A percentile compares a stretch with the other conserved stretches of the same genome.
Conservation (phyloP, 2,329 filamentous ascomycete species). For the Myotisia sp. region DNA sequence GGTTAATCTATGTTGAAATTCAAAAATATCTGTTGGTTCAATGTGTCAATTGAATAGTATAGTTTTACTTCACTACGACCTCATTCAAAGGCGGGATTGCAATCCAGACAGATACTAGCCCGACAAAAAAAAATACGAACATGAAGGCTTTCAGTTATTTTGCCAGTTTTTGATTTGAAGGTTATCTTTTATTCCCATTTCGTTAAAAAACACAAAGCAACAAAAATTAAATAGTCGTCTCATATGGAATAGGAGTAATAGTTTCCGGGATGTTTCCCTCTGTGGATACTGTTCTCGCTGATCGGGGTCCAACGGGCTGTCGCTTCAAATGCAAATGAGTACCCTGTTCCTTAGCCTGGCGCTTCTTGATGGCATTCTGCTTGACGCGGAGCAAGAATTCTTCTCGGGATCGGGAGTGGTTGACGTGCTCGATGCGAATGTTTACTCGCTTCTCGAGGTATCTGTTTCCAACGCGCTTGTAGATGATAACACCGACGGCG, state of each 20-base stretch:
- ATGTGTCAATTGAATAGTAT: too few relatives aligned
- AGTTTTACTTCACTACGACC: too few relatives aligned
- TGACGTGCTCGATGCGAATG: slow-evolving; percentile 95
- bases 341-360: slow-evolving; percentile 82
- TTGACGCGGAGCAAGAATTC: slow-evolving; percentile 96
- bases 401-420: slow-evolving; percentile 84
- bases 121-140: too few relatives aligned
- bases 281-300: slow-evolving; percentile 62
- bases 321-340: slow-evolving; percentile 85
- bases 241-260: slow-evolving; percentile 82
- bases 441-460: slow-evolving; percentile 99
- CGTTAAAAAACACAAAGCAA: too few relatives aligned
- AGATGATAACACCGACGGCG: slow-evolving; percentile 95
- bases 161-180: too few relatives aligned
- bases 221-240: slow-evolving; percentile 82
- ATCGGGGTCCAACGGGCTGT: slow-evolving; percentile 64
- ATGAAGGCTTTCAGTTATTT: too few relatives aligned
- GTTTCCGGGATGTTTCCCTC: slow-evolving; percentile 82
- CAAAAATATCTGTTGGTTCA: too few relatives aligned
- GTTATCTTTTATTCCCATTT: too few relatives aligned
- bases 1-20: too few relatives aligned
- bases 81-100: too few relatives aligned
- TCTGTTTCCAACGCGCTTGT: slow-evolving; percentile 98
- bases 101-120: too few relatives aligned
- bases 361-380: slow-evolving; percentile 84